Evolutionary conservation across 1,284 basidiomycete species (phyloP).

Genomic region (Pseudozyma thailandica): DNA sequence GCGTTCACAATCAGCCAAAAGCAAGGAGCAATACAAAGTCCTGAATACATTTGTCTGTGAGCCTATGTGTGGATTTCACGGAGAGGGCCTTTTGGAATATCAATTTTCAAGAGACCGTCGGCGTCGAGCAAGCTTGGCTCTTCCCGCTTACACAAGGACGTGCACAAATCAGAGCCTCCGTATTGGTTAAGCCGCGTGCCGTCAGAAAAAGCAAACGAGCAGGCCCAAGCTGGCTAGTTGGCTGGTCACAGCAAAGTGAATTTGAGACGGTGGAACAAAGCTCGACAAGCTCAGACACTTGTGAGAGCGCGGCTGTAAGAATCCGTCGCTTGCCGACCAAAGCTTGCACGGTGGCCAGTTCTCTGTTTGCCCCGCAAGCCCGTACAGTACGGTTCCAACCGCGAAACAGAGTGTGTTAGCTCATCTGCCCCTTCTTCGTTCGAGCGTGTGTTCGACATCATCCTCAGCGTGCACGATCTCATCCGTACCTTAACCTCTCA

Average conservation of each 20-base stretch:
- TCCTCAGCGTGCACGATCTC: constrained; percentile 6
- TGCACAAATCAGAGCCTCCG: constrained; percentile 26
- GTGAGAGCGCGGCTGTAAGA: background rate
- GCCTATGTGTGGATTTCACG: constrained; percentile 4
- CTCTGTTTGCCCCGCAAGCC: background rate
- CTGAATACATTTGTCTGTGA: background rate
- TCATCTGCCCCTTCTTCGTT: background rate
- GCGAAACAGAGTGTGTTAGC: background rate
- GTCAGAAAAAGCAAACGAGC: background rate
- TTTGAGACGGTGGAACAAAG: background rate
- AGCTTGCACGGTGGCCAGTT: background rate
- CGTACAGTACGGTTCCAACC: background rate
- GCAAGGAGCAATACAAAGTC: background rate
- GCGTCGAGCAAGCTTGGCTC: background rate
- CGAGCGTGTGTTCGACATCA: background rate
- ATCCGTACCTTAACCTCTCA: background rate
- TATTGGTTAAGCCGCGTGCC: constrained; percentile 22
- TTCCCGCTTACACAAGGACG: background rate
- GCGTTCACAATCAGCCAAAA: too few species aligned
- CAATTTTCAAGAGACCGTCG: background rate
- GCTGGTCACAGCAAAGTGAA: background rate
- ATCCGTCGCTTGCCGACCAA: background rate
- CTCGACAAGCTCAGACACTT: background rate
- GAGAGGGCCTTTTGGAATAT: background rate
- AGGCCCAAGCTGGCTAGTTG: background rate